These are phyloP conservation scores for Durio zibethinus DNA, from an alignment of 345 rosid genomes.

Conservation along the genomic window DNA sequence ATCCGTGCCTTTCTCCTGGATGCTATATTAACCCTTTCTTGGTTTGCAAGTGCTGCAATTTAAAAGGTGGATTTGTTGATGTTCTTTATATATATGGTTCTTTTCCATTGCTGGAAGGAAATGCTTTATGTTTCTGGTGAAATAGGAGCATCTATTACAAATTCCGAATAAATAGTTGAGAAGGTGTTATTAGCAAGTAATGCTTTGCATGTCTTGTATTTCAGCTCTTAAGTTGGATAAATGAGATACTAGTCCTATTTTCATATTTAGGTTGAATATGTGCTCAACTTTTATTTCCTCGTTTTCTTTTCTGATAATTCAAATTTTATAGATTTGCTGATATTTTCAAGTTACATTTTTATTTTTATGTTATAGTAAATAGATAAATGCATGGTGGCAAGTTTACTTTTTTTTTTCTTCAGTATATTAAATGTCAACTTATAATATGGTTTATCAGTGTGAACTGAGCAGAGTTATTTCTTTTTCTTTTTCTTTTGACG, in stretches of 20 bases:
- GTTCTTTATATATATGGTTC: background rate
- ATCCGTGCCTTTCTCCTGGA: background rate
- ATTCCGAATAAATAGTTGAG: background rate
- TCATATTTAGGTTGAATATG: background rate
- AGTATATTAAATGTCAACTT: background rate
- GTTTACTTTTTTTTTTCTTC: background rate
- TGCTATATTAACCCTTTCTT: background rate
- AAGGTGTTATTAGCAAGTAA: background rate
- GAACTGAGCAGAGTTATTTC: constrained; percentile 7
- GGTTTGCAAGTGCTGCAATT: background rate
- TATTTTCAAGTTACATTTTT: background rate
- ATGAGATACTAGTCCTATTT: background rate
- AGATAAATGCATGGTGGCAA: background rate
- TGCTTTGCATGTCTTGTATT: background rate
- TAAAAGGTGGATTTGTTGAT: background rate
- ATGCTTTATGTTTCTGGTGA: background rate
- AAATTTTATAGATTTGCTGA: background rate
- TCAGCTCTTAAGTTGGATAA: background rate
- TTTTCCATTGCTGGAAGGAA: background rate
- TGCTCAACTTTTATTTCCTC: background rate
- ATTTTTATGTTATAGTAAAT: background rate
- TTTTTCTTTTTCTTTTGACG: constrained; percentile 13
- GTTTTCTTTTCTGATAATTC: background rate
- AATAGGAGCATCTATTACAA: background rate
- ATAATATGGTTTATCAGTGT: constrained; percentile 1